Conservation (phyloP, 2,329 filamentous ascomycete species). For the Trichoderma cornu-damae region DNA sequence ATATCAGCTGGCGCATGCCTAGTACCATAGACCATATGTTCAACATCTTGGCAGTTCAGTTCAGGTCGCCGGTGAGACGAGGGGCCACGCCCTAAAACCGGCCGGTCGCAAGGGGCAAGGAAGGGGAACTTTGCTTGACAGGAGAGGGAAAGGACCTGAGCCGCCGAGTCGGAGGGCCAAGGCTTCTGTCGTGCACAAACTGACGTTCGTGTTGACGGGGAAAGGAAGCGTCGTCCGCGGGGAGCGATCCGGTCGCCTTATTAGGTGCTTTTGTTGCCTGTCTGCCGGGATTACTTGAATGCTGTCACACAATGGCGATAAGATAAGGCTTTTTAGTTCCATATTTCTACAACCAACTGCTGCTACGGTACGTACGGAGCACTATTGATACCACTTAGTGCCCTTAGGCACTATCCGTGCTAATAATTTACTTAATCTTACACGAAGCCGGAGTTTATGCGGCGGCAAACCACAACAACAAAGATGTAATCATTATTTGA, state of each 20-base stretch:
- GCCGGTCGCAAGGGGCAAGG: neutral
- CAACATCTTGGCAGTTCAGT: constrained; percentile 65
- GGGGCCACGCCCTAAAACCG: neutral
- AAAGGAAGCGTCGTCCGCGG: constrained; percentile 11
- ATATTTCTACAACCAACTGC: neutral
- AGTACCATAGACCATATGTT: constrained; percentile 99
- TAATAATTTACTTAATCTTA: too few relatives aligned
- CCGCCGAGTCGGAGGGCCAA: neutral
- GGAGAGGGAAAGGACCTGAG: neutral
- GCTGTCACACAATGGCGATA: constrained; percentile 19
- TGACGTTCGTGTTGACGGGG: neutral
- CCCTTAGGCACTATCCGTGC: too few relatives aligned
- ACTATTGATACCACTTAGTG: too few relatives aligned
- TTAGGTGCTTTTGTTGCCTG: constrained; percentile 8
- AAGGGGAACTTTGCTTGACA: neutral
- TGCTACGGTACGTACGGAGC: too few relatives aligned
- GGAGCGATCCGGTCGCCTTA: constrained; percentile 5
- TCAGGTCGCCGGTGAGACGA: neutral
- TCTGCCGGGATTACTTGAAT: constrained; percentile 8
- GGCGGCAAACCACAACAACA: neutral
- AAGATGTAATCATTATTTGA: neutral
- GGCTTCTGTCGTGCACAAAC: neutral
- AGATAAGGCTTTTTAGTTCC: constrained; percentile 12
- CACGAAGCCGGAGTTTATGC: constrained; percentile 10
- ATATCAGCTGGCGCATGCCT: constrained; percentile 8